Percentiles rank a stretch among this genome's conserved stretches.
Conservation (phyloP, 2,329 filamentous ascomycete genomes). For the Diaporthe ampelina region DNA sequence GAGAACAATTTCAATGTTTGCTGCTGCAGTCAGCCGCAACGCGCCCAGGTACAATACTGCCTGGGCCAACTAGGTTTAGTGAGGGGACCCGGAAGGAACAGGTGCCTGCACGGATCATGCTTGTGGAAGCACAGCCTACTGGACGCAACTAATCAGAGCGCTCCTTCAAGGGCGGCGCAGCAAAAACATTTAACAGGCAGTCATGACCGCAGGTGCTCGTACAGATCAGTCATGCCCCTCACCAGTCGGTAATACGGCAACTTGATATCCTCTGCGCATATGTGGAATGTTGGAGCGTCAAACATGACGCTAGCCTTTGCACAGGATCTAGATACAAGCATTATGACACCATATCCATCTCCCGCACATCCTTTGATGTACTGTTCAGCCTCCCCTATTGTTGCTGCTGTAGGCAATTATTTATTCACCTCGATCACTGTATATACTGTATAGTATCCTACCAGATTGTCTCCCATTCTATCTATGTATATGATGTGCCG, state of each 20-base stretch:
- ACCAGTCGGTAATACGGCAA: constrained; percentile 1
- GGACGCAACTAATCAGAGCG: constrained; percentile 18
- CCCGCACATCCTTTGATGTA: not conserved
- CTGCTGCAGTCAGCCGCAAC: constrained; percentile 15
- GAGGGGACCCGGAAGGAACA: constrained; percentile 16
- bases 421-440: not conserved
- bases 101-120: constrained; percentile 25
- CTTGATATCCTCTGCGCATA: not conserved
- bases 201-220: constrained; percentile 1
- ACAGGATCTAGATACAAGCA: not conserved
- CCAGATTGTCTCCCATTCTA: not conserved
- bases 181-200: constrained; percentile 10
- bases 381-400: not conserved
- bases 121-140: constrained; percentile 25
- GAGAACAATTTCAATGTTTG: constrained; percentile 27
- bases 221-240: not conserved
- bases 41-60: not conserved
- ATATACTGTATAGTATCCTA: not conserved
- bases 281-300: not conserved
- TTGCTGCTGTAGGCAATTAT: not conserved
- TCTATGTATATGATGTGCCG: not conserved
- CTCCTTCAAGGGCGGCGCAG: constrained; percentile 22
- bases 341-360: too few relatives aligned
- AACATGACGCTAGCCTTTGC: not conserved
- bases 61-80: not conserved